These are phyloP conservation scores for Phytophthora pseudosyringae DNA, from an alignment of 352 stramenopile species.

Conservation along the genomic window DNA sequence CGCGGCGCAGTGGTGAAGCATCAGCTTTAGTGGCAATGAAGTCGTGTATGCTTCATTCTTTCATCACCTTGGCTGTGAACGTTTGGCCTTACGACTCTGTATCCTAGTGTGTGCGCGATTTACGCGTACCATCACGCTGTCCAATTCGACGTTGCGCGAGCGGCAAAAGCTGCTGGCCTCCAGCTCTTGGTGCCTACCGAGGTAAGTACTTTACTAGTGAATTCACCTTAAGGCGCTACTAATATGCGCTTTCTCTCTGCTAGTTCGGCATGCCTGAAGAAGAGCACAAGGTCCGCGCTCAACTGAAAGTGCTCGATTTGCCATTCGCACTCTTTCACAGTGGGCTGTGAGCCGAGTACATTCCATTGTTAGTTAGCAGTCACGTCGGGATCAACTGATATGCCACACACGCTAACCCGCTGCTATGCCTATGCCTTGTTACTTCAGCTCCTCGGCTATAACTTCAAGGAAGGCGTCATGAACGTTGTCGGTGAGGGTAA, in stretches of 20 bases:
- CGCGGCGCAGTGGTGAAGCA: conserved; percentile 15
- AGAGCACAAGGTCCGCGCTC: conserved; percentile 22
- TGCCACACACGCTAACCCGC: no score
- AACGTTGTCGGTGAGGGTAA: conserved; percentile 23
- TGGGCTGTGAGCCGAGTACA: conserved; percentile 25
- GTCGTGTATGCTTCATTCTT: conserved; percentile 20
- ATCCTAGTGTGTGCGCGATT: conserved; percentile 14
- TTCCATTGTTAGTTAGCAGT: background rate
- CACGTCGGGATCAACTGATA: no score
- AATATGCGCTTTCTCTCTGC: no score
- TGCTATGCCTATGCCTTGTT: no score
- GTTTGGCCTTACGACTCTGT: background rate
- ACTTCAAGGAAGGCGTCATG: conserved; percentile 27
- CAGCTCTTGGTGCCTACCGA: conserved; percentile 32
- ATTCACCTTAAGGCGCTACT: no score
- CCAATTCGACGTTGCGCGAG: conserved; percentile 8
- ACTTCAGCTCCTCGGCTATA: conserved; percentile 12
- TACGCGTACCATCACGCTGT: no score
- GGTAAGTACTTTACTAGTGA: no score
- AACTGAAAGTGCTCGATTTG: conserved; percentile 29
- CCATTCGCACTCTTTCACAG: conserved; percentile 28
- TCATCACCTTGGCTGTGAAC: background rate
- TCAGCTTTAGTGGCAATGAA: conserved; percentile 28
- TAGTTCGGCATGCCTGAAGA: conserved; percentile 12
- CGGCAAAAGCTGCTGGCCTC: conserved; percentile 29